These are phyloP conservation scores for Obelidium mucronatum DNA, from an alignment of 192 early-diverging fungal species.

Conservation along the genomic window DNA sequence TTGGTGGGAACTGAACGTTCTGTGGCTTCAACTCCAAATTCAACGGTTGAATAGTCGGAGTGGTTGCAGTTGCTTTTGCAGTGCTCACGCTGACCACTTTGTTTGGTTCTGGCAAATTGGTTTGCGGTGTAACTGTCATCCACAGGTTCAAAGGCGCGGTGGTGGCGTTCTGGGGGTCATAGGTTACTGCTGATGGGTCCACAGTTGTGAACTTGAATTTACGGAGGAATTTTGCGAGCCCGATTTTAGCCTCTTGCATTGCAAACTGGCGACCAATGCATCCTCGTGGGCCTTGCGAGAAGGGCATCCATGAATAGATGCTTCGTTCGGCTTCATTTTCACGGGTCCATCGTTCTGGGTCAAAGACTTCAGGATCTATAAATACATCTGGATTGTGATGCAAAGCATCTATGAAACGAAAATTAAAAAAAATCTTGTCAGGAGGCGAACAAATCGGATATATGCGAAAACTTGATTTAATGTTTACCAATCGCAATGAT, in stretches of 20 bases:
- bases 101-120: slow-evolving; percentile 15
- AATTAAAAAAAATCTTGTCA: no score
- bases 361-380: slow-evolving; percentile 51
- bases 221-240: slow-evolving; percentile 57
- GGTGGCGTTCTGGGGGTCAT: slow-evolving; percentile 31
- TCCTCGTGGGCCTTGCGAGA: slow-evolving; percentile 51
- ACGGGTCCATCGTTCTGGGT: slow-evolving; percentile 61
- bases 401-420: slow-evolving; percentile 32
- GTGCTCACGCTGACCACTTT: not conserved
- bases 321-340: slow-evolving; percentile 60
- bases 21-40: not conserved
- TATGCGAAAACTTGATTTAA: not conserved
- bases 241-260: slow-evolving; percentile 63
- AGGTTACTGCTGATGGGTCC: slow-evolving; percentile 24
- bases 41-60: not conserved
- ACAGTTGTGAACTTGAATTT: slow-evolving; percentile 47
- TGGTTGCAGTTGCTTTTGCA: not conserved
- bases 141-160: slow-evolving; percentile 42
- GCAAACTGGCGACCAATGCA: slow-evolving; percentile 71
- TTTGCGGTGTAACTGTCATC: slow-evolving; percentile 13
- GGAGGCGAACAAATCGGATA: not conserved
- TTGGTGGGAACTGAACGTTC: slow-evolving; percentile 21
- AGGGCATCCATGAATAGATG: slow-evolving; percentile 61
- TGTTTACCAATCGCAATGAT: slow-evolving; percentile 32
- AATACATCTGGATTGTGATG: slow-evolving; percentile 57